Evolutionary conservation across 2,329 filamentous ascomycete species (phyloP).

Genomic region (Fusarium austroafricanum): DNA sequence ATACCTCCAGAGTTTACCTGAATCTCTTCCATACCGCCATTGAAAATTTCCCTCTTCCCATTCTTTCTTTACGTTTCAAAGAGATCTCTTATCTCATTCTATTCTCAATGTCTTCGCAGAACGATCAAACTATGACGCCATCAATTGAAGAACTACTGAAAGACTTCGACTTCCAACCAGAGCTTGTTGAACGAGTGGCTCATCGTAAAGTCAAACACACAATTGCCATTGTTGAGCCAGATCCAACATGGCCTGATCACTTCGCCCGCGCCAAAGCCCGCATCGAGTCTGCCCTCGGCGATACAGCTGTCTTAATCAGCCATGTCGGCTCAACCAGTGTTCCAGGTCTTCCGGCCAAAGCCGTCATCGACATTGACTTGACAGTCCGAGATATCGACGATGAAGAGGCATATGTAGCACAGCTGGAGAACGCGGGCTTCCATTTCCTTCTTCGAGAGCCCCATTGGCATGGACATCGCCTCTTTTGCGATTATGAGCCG

Average conservation of each 20-base stretch:
- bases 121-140: constrained; percentile 28
- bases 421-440: constrained; percentile 58
- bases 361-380: constrained; percentile 65
- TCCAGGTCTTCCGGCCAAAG: constrained; percentile 61
- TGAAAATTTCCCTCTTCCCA: no score
- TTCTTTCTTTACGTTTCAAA: background rate
- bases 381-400: constrained; percentile 54
- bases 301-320: constrained; percentile 52
- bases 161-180: constrained; percentile 40
- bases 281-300: constrained; percentile 53
- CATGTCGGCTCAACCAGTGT: constrained; percentile 65
- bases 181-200: constrained; percentile 42
- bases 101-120: background rate
- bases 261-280: constrained; percentile 49
- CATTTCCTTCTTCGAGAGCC: constrained; percentile 60
- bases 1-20: no score
- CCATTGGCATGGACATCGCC: constrained; percentile 61
- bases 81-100: accelerated
- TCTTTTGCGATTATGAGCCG: constrained; percentile 54
- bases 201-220: constrained; percentile 39
- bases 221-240: constrained; percentile 51
- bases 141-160: constrained; percentile 46
- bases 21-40: no score
- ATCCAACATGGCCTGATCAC: constrained; percentile 52
- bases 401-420: constrained; percentile 57